Evolutionary conservation across 148 eudicot species (phyloP).

Genomic region (Heliosperma pusillum): DNA sequence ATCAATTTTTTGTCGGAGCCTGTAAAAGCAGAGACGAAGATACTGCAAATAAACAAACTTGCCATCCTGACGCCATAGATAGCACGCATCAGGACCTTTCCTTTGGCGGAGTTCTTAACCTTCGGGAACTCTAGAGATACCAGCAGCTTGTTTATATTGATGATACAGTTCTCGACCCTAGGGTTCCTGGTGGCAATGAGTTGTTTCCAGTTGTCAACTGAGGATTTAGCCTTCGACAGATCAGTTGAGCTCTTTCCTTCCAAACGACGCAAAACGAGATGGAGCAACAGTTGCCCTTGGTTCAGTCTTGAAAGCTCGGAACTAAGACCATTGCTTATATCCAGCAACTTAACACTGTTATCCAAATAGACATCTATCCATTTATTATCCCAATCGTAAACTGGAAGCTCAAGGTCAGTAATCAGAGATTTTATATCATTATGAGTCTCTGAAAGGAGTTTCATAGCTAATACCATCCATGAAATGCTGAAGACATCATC

Average conservation of each 20-base stretch:
- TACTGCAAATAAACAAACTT: conserved; percentile 56
- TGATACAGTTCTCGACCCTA: conserved; percentile 54
- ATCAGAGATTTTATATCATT: conserved; percentile 61
- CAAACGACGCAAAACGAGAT: conserved; percentile 46
- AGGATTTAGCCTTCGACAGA: conserved; percentile 42
- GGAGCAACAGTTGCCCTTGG: conserved; percentile 70
- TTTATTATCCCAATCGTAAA: conserved; percentile 76
- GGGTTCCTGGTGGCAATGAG: conserved; percentile 51
- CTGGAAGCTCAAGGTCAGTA: conserved; percentile 75
- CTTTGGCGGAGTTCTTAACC: conserved; percentile 77
- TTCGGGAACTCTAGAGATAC: conserved; percentile 64
- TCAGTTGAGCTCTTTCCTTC: conserved; percentile 31
- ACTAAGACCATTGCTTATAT: conserved; percentile 65
- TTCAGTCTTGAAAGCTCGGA: conserved; percentile 66
- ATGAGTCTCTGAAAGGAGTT: conserved; percentile 63
- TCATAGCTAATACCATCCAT: conserved; percentile 72
- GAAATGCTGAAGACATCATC: conserved; percentile 56
- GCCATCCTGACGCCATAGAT: conserved; percentile 80
- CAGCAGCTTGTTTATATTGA: conserved; percentile 46
- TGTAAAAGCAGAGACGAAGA: conserved; percentile 60
- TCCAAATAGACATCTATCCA: conserved; percentile 93
- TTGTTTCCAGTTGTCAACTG: conserved; percentile 72
- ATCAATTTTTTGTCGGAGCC: conserved; percentile 51
- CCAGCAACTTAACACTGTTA: conserved; percentile 75
- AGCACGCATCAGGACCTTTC: conserved; percentile 77